Evolutionary conservation across 2,329 filamentous ascomycete genomes (phyloP).

Genomic region (Penicillium sp.): DNA sequence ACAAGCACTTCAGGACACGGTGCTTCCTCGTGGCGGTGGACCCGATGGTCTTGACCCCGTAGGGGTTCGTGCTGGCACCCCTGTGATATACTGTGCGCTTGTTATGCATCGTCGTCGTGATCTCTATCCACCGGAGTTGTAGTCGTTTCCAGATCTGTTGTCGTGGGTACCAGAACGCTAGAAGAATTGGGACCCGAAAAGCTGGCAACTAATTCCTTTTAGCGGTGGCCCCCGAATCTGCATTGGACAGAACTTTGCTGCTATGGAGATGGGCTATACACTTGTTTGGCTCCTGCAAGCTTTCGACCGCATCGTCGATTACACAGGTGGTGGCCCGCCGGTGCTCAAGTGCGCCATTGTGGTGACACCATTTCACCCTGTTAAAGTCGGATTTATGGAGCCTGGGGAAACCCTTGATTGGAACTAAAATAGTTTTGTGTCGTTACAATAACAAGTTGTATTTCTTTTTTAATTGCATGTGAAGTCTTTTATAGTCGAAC

Average conservation of each 20-base stretch:
- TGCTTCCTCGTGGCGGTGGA: slow-evolving; percentile 16
- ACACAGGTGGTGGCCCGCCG: not conserved
- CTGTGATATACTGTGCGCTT: slow-evolving; percentile 17
- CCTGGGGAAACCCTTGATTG: not conserved
- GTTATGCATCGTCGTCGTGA: slow-evolving; percentile 47
- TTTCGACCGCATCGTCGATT: slow-evolving; percentile 15
- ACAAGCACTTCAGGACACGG: slow-evolving; percentile 14
- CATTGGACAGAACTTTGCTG: slow-evolving; percentile 26
- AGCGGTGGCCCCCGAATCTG: slow-evolving; percentile 25
- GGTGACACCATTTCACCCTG: not conserved
- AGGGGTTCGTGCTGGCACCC: slow-evolving; percentile 13
- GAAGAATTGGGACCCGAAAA: slow-evolving; percentile 47
- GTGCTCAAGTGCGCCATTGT: not conserved
- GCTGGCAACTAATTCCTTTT: slow-evolving; percentile 39
- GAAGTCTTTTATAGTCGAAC: no score
- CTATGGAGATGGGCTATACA: slow-evolving; percentile 21
- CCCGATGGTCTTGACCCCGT: slow-evolving; percentile 14
- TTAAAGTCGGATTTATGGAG: not conserved
- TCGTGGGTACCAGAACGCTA: slow-evolving; percentile 49
- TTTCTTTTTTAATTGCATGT: no score
- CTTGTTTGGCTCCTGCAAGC: slow-evolving; percentile 22
- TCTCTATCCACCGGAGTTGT: slow-evolving; percentile 41
- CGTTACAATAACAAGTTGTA: no score
- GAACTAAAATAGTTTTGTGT: no score
- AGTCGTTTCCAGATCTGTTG: slow-evolving; percentile 38